These are phyloP conservation scores for Penicillium brevicompactum DNA, from an alignment of 2,329 filamentous ascomycete genomes.

Conservation along the genomic window DNA sequence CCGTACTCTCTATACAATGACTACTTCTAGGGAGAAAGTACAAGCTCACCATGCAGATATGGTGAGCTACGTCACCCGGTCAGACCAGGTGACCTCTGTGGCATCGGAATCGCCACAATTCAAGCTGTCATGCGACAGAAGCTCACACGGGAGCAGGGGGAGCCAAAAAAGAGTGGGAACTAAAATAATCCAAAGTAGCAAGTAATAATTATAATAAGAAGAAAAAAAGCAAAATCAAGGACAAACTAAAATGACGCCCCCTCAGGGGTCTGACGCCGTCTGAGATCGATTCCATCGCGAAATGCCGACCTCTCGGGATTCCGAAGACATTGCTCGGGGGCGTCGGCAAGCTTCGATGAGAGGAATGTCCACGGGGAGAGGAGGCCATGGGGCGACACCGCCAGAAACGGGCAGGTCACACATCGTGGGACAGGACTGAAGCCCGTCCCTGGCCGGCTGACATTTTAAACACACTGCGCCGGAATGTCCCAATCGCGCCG, in stretches of 20 bases:
- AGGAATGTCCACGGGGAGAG: neutral
- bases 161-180: neutral
- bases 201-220: neutral
- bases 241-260: conserved; percentile 3
- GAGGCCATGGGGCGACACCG: neutral
- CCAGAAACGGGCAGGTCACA: neutral
- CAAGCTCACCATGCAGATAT: neutral
- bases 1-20: too few relatives aligned
- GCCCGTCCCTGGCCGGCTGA: neutral
- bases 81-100: conserved; percentile 7
- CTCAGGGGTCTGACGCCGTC: conserved; percentile 3
- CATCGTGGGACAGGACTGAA: neutral
- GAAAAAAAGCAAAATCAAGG: neutral
- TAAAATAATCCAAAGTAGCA: too few relatives aligned
- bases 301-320: neutral
- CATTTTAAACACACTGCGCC: neutral
- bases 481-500: conserved; percentile 8
- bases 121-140: conserved; percentile 8
- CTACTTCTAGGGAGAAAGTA: neutral
- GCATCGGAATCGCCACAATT: conserved; percentile 9
- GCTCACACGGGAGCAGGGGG: neutral
- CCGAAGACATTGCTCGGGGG: neutral
- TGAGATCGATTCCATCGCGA: neutral
- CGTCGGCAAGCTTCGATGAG: neutral
- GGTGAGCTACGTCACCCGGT: conserved; percentile 2